Evolutionary conservation across 352 stramenopile genomes (phyloP).

Genomic region (Phytopythium chamaehyphon): DNA sequence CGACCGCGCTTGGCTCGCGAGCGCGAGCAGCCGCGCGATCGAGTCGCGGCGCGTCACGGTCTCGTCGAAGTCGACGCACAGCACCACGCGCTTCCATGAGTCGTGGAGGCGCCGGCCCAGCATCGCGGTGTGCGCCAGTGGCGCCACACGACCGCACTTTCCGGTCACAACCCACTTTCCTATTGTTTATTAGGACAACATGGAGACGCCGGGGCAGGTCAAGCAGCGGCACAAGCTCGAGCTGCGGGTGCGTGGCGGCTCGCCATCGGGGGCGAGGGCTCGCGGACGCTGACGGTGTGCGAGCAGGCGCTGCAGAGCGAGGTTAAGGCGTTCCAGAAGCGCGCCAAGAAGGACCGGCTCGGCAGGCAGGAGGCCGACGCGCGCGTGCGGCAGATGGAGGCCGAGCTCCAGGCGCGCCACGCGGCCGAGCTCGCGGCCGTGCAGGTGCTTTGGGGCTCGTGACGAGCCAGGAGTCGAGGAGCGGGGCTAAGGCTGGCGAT

Average conservation of each 20-base stretch:
- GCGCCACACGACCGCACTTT: too few relatives aligned
- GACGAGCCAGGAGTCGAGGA: too few relatives aligned
- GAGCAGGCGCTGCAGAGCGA: slow-evolving; percentile 72
- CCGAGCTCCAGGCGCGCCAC: slow-evolving; percentile 50
- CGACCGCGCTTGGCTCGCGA: slow-evolving; percentile 9
- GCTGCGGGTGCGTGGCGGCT: slow-evolving; percentile 46
- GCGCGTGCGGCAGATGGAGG: slow-evolving; percentile 55
- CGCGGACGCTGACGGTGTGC: neutral
- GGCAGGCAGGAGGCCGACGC: slow-evolving; percentile 71
- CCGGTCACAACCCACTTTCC: too few relatives aligned
- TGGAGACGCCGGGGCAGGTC: slow-evolving; percentile 70
- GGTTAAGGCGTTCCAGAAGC: slow-evolving; percentile 80
- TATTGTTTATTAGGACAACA: too few relatives aligned
- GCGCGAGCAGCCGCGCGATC: slow-evolving; percentile 47
- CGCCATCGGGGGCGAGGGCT: neutral
- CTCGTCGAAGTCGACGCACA: slow-evolving; percentile 73
- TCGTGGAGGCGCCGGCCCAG: too few relatives aligned
- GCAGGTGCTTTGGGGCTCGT: slow-evolving; percentile 7
- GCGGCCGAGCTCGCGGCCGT: slow-evolving; percentile 41
- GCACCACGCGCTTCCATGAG: neutral
- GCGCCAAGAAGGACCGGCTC: slow-evolving; percentile 79
- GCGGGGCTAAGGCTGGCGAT: too few relatives aligned
- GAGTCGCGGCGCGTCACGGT: slow-evolving; percentile 63
- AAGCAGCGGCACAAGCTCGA: slow-evolving; percentile 89
- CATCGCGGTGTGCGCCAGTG: too few relatives aligned